A percentile compares a stretch with the other conserved stretches of the same genome.
Evolutionary conservation across 225 moss, liverwort and hornwort genomes (phyloP).

Genomic region (Bryoerythrophyllum caledonicum): DNA sequence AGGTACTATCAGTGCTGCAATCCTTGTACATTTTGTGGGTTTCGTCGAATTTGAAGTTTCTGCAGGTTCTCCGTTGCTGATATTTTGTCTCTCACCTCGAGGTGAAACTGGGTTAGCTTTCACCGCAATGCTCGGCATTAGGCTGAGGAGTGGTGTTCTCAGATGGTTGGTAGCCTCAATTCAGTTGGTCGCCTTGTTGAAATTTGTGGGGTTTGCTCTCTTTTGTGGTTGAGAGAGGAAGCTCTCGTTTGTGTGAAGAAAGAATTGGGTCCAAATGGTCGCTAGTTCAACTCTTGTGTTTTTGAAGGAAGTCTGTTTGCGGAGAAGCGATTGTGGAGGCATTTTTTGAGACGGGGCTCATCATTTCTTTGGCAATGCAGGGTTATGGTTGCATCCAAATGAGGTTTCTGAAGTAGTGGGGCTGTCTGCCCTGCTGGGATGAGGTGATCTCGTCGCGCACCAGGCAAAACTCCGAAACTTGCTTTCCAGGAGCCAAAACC

Average conservation of each 20-base stretch:
- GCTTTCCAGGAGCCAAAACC: no score
- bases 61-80: not conserved
- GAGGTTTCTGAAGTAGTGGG: conserved; percentile 13
- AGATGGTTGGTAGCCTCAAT: no score
- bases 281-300: no score
- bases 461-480: not conserved
- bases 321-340: not conserved
- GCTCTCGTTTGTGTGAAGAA: no score
- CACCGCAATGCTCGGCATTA: not conserved
- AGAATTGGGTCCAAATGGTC: no score
- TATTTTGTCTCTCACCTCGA: no score
- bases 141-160: no score
- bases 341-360: not conserved
- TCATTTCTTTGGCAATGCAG: conserved; percentile 21
- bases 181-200: no score
- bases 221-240: no score
- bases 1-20: no score
- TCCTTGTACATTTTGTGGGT: not conserved
- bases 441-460: no score
- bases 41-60: not conserved
- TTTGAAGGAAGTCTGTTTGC: not conserved
- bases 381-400: not conserved
- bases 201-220: no score
- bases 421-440: not conserved
- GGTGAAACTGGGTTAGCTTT: not conserved